A percentile compares a stretch with the other conserved stretches of the same genome.
Conservation (phyloP, 2,329 filamentous ascomycete genomes). For the Pseudopithomyces chartarum region DNA sequence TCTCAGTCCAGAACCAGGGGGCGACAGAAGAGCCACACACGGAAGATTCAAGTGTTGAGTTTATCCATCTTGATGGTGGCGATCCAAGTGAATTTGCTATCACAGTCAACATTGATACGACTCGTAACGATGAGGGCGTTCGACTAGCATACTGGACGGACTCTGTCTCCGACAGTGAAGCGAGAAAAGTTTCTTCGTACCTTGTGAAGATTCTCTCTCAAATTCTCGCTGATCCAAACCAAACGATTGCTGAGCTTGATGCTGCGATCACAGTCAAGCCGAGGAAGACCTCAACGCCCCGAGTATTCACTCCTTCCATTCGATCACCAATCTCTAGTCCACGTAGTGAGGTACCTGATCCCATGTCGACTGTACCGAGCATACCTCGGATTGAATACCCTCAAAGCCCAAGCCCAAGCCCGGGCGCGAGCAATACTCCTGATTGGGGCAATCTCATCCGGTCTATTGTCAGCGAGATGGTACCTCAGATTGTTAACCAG, state of each 20-base stretch:
- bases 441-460: constrained; percentile 37
- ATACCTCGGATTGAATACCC: constrained; percentile 12
- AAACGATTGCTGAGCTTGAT: constrained; percentile 34
- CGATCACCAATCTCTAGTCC: constrained; percentile 20
- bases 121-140: constrained; percentile 34
- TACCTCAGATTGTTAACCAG: constrained; percentile 39
- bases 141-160: constrained; percentile 41
- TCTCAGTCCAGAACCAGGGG: constrained; percentile 42
- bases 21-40: constrained; percentile 9
- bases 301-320: constrained; percentile 3
- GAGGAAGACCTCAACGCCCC: background rate
- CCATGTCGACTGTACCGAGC: constrained; percentile 8
- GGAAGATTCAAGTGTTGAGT: constrained; percentile 23
- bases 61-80: constrained; percentile 34
- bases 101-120: constrained; percentile 40
- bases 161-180: constrained; percentile 32
- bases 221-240: constrained; percentile 24
- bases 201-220: constrained; percentile 34
- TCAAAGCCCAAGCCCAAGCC: background rate
- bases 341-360: constrained; percentile 21
- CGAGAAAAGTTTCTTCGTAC: constrained; percentile 29
- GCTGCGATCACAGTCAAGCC: constrained; percentile 21
- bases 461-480: constrained; percentile 40
- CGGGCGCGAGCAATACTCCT: constrained; percentile 15
- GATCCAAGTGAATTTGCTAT: constrained; percentile 42